A percentile compares a stretch with the other conserved stretches of the same genome.
Conservation (phyloP, 495 filamentous ascomycete genomes). For the Tuber indicum region DNA sequence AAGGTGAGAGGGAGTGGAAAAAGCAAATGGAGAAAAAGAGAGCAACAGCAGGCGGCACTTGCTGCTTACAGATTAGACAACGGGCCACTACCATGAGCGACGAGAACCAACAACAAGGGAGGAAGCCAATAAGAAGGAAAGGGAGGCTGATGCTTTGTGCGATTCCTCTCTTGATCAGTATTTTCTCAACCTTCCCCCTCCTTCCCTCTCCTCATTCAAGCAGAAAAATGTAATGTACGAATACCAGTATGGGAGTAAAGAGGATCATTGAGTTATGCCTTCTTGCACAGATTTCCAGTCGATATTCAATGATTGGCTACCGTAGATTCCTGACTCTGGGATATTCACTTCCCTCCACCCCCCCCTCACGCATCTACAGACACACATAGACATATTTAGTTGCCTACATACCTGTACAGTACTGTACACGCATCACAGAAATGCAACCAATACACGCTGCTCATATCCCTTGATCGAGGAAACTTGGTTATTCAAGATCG, state of each 20-base stretch:
- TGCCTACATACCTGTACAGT: not conserved
- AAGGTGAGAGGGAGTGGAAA: constrained; percentile 31
- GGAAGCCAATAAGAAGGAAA: not conserved
- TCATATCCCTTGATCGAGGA: not conserved
- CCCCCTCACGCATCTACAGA: not conserved
- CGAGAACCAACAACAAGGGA: constrained; percentile 2
- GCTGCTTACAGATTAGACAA: constrained; percentile 32
- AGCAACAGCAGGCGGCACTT: constrained; percentile 34
- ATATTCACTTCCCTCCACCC: constrained; percentile 3
- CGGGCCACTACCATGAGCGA: constrained; percentile 15
- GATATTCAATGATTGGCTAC: not conserved
- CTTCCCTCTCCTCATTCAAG: not conserved
- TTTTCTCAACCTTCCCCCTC: not conserved
- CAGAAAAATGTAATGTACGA: not conserved
- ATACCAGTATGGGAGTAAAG: not conserved
- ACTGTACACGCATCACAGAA: not conserved
- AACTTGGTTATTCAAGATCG: constrained; percentile 1
- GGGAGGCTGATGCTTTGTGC: constrained; percentile 3
- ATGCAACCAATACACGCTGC: not conserved
- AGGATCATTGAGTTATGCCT: not conserved
- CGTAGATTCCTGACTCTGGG: not conserved
- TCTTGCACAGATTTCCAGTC: not conserved
- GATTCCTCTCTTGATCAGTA: not conserved
- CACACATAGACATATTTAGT: constrained; percentile 1
- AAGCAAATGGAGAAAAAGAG: constrained; percentile 34